These are phyloP conservation scores for Centella asiatica DNA, from an alignment of 129 eudicot species.

Conservation along the genomic window DNA sequence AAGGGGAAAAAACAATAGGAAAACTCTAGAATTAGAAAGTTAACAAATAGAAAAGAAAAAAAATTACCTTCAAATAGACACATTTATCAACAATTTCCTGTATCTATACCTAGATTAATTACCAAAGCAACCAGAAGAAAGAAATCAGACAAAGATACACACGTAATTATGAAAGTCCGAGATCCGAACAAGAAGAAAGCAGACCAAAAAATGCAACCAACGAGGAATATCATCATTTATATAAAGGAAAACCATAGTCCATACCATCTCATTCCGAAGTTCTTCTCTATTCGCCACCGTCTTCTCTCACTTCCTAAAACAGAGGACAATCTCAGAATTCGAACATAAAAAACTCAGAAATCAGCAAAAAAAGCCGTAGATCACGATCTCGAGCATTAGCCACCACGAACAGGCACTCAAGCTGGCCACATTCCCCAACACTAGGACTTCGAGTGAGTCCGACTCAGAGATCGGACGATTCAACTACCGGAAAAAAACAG, in stretches of 20 bases:
- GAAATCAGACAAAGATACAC: neutral
- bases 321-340: slow-evolving; percentile 1
- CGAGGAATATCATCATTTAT: neutral
- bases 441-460: slow-evolving; percentile 17
- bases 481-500: slow-evolving; percentile 14
- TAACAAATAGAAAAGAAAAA: no score
- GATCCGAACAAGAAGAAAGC: slow-evolving; percentile 26
- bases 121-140: neutral
- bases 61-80: no score
- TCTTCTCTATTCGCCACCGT: slow-evolving; percentile 50
- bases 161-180: slow-evolving; percentile 20
- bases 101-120: no score
- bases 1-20: neutral
- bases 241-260: neutral
- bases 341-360: neutral
- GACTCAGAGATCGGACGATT: slow-evolving; percentile 47
- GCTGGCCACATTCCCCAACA: slow-evolving; percentile 52
- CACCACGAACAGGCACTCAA: slow-evolving; percentile 7
- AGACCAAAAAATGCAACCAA: neutral
- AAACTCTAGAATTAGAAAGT: no score
- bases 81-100: neutral
- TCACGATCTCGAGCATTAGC: slow-evolving; percentile 33
- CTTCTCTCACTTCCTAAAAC: slow-evolving; percentile 35
- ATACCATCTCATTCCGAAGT: slow-evolving; percentile 68
- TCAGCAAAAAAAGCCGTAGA: slow-evolving; percentile 28